Conservation (phyloP, 148 eudicot genomes). For the Selenicereus undatus region DNA sequence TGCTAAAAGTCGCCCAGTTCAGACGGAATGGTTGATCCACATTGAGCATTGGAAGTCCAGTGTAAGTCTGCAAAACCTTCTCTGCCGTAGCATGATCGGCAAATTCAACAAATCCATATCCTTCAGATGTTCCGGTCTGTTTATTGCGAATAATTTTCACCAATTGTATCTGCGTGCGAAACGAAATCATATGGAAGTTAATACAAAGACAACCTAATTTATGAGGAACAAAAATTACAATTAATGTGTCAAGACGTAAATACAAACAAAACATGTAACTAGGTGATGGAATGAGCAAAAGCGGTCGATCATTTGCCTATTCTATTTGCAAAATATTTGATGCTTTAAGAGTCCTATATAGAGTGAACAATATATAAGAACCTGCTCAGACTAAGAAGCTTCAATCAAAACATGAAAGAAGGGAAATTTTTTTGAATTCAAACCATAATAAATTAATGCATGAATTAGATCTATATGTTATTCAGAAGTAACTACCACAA, state of each 20-base stretch:
- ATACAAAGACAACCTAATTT: background rate
- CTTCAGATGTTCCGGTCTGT: conserved; percentile 79
- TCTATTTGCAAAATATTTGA: background rate
- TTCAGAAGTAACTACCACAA: background rate
- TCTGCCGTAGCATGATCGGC: conserved; percentile 68
- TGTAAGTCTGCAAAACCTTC: conserved; percentile 60
- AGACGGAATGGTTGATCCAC: conserved; percentile 79
- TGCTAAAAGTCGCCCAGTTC: conserved; percentile 94
- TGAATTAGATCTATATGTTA: background rate
- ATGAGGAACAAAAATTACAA: background rate
- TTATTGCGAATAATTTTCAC: conserved; percentile 92
- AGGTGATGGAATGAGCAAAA: background rate
- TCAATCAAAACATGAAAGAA: background rate
- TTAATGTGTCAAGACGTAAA: background rate
- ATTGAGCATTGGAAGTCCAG: conserved; percentile 65
- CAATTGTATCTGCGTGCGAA: conserved; percentile 47
- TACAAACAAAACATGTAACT: background rate
- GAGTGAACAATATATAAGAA: background rate
- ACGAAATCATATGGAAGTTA: conserved; percentile 10
- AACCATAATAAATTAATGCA: background rate
- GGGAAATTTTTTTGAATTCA: background rate
- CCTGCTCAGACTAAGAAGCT: background rate
- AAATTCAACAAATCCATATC: conserved; percentile 94
- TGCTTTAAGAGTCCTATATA: background rate
- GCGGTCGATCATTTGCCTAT: background rate